Conservation (phyloP, 805 yeast species). For the Lipomyces lipofer region DNA sequence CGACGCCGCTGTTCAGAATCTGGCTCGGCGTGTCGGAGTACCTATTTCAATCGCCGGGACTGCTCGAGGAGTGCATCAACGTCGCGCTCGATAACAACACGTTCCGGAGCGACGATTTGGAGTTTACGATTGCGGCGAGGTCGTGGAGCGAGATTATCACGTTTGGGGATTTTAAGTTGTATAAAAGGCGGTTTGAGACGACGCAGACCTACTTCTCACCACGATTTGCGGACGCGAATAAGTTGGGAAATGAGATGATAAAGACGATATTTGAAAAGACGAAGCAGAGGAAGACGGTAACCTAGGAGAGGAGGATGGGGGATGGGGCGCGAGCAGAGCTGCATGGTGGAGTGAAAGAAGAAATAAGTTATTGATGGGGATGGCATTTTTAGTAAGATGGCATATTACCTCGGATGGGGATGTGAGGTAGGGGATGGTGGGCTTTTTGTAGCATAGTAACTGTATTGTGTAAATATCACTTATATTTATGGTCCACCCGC, state of each 20-base stretch:
- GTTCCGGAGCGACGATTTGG: constrained; percentile 86
- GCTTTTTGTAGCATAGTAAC: too few relatives aligned
- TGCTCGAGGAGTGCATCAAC: constrained; percentile 75
- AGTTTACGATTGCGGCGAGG: constrained; percentile 88
- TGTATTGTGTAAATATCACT: too few relatives aligned
- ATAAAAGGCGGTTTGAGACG: constrained; percentile 68
- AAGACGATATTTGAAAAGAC: constrained; percentile 59
- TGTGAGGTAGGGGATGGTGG: too few relatives aligned
- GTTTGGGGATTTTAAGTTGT: constrained; percentile 70
- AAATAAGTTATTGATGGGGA: too few relatives aligned
- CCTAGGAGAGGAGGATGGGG: too few relatives aligned
- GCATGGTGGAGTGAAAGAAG: too few relatives aligned
- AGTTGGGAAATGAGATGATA: constrained; percentile 92
- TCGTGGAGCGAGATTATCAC: constrained; percentile 82
- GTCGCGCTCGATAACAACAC: constrained; percentile 66
- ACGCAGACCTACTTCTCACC: constrained; percentile 84
- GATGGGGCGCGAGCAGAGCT: too few relatives aligned
- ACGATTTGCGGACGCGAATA: constrained; percentile 84
- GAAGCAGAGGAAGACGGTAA: constrained; percentile 17
- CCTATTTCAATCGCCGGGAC: constrained; percentile 77
- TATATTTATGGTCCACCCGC: too few relatives aligned
- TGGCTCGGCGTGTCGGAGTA: constrained; percentile 93
- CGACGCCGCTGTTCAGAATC: constrained; percentile 90
- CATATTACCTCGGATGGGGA: too few relatives aligned
- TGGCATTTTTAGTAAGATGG: too few relatives aligned